Conservation (phyloP, 1,284 basidiomycete genomes). For the Ganoderma lingzhi region DNA sequence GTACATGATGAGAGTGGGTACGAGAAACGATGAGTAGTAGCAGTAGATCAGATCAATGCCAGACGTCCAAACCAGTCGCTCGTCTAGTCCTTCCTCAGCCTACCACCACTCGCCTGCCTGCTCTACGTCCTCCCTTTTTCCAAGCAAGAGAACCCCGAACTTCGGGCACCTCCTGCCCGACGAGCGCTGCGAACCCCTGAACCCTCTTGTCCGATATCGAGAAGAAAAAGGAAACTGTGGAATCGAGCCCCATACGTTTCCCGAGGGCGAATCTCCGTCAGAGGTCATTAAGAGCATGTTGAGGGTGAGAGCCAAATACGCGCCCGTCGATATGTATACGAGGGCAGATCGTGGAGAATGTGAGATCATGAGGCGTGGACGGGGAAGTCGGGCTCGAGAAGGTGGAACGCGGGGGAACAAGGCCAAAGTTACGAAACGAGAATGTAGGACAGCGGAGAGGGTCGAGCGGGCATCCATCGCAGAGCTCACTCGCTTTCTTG, state of each 20-base stretch:
- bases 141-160: not conserved
- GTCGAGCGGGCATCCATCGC: not conserved
- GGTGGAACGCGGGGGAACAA: not conserved
- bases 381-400: not conserved
- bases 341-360: not conserved
- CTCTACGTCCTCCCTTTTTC: not conserved
- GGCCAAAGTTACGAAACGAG: not conserved
- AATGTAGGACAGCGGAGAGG: not conserved
- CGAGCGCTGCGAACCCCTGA: not conserved
- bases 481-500: constrained; percentile 42
- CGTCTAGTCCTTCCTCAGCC: constrained; percentile 1
- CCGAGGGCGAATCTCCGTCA: not conserved
- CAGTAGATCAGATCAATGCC: constrained; percentile 5
- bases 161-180: not conserved
- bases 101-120: not conserved
- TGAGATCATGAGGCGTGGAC: constrained; percentile 2
- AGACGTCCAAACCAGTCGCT: constrained; percentile 9
- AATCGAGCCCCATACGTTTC: not conserved
- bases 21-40: constrained; percentile 1
- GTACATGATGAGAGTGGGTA: not conserved
- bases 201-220: not conserved
- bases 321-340: not conserved
- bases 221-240: not conserved
- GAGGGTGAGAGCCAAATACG: not conserved
- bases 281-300: not conserved